Evolutionary conservation across 495 filamentous ascomycete genomes (phyloP).

Genomic region (Durotheca rogersii): DNA sequence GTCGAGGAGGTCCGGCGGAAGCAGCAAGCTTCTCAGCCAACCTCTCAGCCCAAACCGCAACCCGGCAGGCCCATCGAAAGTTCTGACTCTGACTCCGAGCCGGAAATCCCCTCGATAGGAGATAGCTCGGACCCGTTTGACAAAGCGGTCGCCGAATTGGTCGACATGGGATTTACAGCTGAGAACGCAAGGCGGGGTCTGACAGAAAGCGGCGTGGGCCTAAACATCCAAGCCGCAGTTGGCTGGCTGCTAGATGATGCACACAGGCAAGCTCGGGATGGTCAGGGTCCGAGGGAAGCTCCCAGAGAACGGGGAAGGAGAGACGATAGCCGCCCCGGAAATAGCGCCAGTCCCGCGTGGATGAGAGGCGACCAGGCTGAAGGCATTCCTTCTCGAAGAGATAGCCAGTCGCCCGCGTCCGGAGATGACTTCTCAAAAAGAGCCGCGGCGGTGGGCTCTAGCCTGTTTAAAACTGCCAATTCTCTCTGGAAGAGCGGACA

Average conservation of each 20-base stretch:
- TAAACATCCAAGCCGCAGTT: constrained; percentile 84
- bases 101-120: constrained; percentile 29
- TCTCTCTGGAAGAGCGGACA: constrained; percentile 90
- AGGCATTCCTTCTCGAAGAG: constrained; percentile 50
- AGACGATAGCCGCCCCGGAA: constrained; percentile 38
- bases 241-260: constrained; percentile 89
- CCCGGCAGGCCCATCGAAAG: constrained; percentile 49
- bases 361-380: constrained; percentile 34
- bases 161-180: constrained; percentile 91
- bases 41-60: constrained; percentile 44
- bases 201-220: constrained; percentile 71
- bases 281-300: constrained; percentile 28
- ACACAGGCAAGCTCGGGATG: constrained; percentile 62
- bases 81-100: constrained; percentile 46
- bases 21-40: constrained; percentile 40
- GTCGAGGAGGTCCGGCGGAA: constrained; percentile 69
- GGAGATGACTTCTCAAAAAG: constrained; percentile 78
- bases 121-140: constrained; percentile 63
- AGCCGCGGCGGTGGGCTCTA: constrained; percentile 79
- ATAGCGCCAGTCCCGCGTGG: constrained; percentile 38
- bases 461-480: constrained; percentile 88
- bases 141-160: constrained; percentile 80
- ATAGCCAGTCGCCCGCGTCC: constrained; percentile 58
- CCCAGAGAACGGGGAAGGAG: constrained; percentile 22
- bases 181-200: constrained; percentile 79